Conservation (phyloP, 495 filamentous ascomycete genomes). For the Cairneyella variabilis region DNA sequence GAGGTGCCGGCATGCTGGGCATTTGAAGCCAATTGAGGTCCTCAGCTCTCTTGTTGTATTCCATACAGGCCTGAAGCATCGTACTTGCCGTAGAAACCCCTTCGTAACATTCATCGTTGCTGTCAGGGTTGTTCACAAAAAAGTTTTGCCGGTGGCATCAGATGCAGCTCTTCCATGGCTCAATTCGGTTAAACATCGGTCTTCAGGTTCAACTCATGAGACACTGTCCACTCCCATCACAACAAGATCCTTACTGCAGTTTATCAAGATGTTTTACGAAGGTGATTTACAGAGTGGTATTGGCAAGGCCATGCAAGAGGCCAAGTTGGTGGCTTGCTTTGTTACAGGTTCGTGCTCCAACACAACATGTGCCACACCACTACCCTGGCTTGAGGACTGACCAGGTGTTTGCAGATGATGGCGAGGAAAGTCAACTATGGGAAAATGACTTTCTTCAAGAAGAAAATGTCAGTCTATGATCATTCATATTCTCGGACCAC, state of each 20-base stretch:
- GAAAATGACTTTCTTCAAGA: constrained; percentile 68
- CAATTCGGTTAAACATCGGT: too few relatives aligned
- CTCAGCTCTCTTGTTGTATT: background rate
- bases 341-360: constrained; percentile 44
- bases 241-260: too few relatives aligned
- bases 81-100: constrained; percentile 4
- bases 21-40: constrained; percentile 3
- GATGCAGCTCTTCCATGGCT: too few relatives aligned
- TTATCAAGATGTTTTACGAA: constrained; percentile 73
- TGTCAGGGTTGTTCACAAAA: background rate
- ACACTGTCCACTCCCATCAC: too few relatives aligned
- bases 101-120: constrained; percentile 17
- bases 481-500: too few relatives aligned
- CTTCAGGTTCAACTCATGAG: too few relatives aligned
- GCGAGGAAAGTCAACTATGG: constrained; percentile 65
- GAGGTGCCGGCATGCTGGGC: constrained; percentile 19
- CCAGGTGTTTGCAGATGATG: constrained; percentile 49
- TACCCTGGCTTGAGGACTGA: background rate
- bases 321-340: constrained; percentile 66
- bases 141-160: too few relatives aligned
- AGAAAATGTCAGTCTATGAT: constrained; percentile 42
- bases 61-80: background rate
- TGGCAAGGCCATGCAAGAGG: constrained; percentile 60
- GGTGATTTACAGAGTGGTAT: constrained; percentile 80
- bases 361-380: background rate